phyloP scores from a whole-genome alignment of 2,329 filamentous ascomycete species.

The Exophiala alcalophila region DNA sequence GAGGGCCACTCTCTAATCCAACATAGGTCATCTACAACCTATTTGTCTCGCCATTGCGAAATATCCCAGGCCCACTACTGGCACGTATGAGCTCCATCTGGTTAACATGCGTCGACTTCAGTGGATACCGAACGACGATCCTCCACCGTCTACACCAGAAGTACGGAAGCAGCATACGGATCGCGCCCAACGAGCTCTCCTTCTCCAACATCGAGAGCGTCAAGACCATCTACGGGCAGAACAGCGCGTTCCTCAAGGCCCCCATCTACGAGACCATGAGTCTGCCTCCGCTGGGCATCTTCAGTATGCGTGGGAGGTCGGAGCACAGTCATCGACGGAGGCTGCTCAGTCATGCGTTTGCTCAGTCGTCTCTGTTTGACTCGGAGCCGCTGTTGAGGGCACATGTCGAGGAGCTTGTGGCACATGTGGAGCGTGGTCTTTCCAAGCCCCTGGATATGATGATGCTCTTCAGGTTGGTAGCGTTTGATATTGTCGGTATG shows the following conservation, averaged over 20 bases:
- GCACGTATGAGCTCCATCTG: constrained; percentile 63
- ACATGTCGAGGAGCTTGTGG: background rate
- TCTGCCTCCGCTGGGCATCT: background rate
- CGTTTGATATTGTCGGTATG: constrained; percentile 11
- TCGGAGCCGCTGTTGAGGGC: constrained; percentile 1
- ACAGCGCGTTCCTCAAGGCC: constrained; percentile 10
- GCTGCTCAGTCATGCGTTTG: constrained; percentile 7
- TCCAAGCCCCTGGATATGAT: constrained; percentile 2
- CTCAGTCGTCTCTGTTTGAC: constrained; percentile 4
- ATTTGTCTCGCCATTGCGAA: constrained; percentile 45
- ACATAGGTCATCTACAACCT: constrained; percentile 1
- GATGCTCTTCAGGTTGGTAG: constrained; percentile 1
- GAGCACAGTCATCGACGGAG: constrained; percentile 4
- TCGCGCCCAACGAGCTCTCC: constrained; percentile 33
- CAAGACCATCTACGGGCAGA: constrained; percentile 33
- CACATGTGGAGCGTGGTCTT: background rate
- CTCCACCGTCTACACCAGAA: constrained; percentile 50
- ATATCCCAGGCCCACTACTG: constrained; percentile 82
- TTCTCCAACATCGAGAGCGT: constrained; percentile 31
- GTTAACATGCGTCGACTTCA: constrained; percentile 1
- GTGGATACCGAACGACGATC: constrained; percentile 4
- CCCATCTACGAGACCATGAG: constrained; percentile 7
- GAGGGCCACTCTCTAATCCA: too few relatives aligned
- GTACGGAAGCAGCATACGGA: constrained; percentile 53
- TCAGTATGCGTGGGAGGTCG: constrained; percentile 5